Conservation (phyloP, 139 green algal genomes). For the Chlamydomonas sphaeroides region DNA sequence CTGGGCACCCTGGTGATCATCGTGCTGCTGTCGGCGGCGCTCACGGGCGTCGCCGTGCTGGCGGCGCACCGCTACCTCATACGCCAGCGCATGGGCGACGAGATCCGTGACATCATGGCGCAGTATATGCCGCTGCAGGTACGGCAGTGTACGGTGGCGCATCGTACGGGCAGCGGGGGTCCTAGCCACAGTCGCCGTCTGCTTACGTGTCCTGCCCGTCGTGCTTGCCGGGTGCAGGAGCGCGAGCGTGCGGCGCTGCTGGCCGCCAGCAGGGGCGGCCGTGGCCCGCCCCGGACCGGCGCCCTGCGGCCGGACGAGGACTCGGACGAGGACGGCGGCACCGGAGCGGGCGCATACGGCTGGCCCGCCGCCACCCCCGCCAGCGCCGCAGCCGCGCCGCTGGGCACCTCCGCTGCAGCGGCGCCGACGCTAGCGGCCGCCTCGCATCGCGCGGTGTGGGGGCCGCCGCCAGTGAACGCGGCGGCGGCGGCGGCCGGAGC, state of each 20-base stretch:
- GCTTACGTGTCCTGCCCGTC: no score
- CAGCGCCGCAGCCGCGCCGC: neutral
- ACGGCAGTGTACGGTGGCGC: no score
- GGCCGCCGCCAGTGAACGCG: slow-evolving; percentile 11
- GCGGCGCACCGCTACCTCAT: slow-evolving; percentile 60
- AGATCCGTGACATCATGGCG: slow-evolving; percentile 83
- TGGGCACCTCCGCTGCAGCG: neutral
- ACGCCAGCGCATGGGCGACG: slow-evolving; percentile 60
- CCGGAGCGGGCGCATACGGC: slow-evolving; percentile 2
- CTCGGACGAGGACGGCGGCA: slow-evolving; percentile 22
- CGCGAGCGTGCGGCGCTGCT: neutral
- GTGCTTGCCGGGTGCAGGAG: no score
- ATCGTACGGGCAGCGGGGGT: no score
- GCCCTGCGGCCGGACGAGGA: slow-evolving; percentile 10
- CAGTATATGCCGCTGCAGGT: slow-evolving; percentile 82
- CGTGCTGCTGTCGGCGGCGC: slow-evolving; percentile 40
- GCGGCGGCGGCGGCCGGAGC: neutral
- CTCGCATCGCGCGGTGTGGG: slow-evolving; percentile 4
- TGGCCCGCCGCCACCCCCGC: neutral
- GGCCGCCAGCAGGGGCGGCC: neutral
- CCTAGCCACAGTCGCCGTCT: no score
- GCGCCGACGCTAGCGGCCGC: neutral
- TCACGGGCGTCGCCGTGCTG: slow-evolving; percentile 51
- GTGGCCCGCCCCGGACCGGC: no score
- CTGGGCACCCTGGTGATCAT: slow-evolving; percentile 54